Conservation (phyloP, 75 land plant species). For the Azolla pinnata region DNA sequence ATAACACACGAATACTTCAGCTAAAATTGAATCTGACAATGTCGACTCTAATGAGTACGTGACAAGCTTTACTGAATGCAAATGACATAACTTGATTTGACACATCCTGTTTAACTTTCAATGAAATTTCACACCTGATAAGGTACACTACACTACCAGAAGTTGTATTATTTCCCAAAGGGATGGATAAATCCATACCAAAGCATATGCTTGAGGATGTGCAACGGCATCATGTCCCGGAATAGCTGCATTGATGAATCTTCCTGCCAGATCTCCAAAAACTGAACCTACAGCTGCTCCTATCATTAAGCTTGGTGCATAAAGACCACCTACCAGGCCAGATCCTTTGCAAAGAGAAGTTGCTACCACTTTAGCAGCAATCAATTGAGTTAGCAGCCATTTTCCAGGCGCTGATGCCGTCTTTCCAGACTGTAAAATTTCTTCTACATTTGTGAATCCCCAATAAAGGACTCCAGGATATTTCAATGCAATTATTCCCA, state of each 20-base stretch:
- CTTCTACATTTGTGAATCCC: constrained; percentile 99
- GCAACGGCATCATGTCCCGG: constrained; percentile 95
- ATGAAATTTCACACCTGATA: no score
- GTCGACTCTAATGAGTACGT: no score
- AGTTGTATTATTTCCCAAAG: background rate
- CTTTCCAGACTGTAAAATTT: constrained; percentile 91
- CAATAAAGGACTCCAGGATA: constrained; percentile 95
- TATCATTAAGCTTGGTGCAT: constrained; percentile 98
- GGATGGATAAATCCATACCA: constrained; percentile 38
- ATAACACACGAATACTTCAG: no score
- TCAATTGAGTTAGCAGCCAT: constrained; percentile 72
- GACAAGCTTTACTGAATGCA: no score
- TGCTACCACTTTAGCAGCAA: constrained; percentile 85
- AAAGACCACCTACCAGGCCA: constrained; percentile 95
- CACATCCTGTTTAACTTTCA: no score
- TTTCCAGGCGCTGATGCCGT: constrained; percentile 95
- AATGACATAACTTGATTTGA: no score
- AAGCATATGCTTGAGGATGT: constrained; percentile 97
- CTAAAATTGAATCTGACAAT: no score
- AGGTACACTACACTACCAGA: no score
- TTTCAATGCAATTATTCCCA: constrained; percentile 78
- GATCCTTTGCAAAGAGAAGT: constrained; percentile 97
- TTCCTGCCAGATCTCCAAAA: constrained; percentile 84
- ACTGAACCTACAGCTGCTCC: constrained; percentile 97
- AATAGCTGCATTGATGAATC: constrained; percentile 76